These are phyloP conservation scores for Ilyonectria destructans DNA, from an alignment of 2,329 filamentous ascomycete genomes.

Conservation along the genomic window DNA sequence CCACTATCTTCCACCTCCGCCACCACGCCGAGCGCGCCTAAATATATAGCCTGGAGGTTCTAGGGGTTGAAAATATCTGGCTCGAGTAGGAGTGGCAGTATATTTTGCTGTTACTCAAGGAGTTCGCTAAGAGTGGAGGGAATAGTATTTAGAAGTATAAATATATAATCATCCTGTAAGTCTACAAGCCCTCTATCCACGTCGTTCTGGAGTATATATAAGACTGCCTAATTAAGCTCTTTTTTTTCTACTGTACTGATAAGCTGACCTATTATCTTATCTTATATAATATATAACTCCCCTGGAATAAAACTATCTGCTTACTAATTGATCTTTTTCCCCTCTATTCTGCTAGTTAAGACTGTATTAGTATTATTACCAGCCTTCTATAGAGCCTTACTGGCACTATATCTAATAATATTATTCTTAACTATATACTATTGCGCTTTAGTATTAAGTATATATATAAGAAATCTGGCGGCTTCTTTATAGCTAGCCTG, in stretches of 20 bases:
- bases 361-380: conserved; percentile 68
- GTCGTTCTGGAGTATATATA: conserved; percentile 65
- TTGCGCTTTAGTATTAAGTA: conserved; percentile 69
- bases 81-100: conserved; percentile 55
- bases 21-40: conserved; percentile 60
- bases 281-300: too few relatives aligned
- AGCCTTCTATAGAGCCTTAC: conserved; percentile 67
- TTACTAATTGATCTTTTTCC: too few relatives aligned
- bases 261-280: conserved; percentile 46
- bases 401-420: conserved; percentile 60
- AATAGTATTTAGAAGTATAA: conserved; percentile 61
- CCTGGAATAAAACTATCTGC: too few relatives aligned
- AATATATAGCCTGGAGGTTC: conserved; percentile 61
- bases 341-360: conserved; percentile 63
- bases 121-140: conserved; percentile 64
- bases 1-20: conserved; percentile 68
- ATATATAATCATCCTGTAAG: conserved; percentile 64
- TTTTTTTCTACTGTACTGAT: conserved; percentile 72
- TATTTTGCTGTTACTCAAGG: conserved; percentile 55
- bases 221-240: conserved; percentile 62
- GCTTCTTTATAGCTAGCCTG: conserved; percentile 58
- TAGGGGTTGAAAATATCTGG: conserved; percentile 64
- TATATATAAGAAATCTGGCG: conserved; percentile 64
- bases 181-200: conserved; percentile 61
- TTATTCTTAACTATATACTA: conserved; percentile 68